These are phyloP conservation scores for Rutidosis leptorrhynchoides DNA, from an alignment of 129 eudicot species.

Conservation along the genomic window DNA sequence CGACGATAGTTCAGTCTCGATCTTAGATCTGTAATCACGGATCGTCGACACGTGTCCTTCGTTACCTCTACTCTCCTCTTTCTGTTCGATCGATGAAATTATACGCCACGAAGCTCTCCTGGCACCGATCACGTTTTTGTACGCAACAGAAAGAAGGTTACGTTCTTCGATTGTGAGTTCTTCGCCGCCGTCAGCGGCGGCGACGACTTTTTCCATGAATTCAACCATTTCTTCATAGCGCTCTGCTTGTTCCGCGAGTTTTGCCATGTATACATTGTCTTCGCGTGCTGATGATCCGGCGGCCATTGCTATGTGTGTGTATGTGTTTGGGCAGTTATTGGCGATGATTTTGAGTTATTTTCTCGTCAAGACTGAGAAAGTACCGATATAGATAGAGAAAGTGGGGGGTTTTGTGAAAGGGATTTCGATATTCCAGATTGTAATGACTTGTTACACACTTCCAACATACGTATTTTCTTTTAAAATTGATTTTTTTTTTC, in stretches of 20 bases:
- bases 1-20: conserved; percentile 60
- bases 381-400: neutral
- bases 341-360: neutral
- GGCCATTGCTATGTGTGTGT: conserved; percentile 33
- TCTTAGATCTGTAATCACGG: conserved; percentile 81
- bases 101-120: conserved; percentile 87
- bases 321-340: neutral
- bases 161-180: conserved; percentile 84
- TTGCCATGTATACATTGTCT: conserved; percentile 82
- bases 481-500: neutral
- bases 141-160: conserved; percentile 87
- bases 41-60: conserved; percentile 70
- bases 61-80: conserved; percentile 84
- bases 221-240: conserved; percentile 94
- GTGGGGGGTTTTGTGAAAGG: conserved; percentile 7
- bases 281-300: conserved; percentile 58
- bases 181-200: conserved; percentile 57
- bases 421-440: neutral
- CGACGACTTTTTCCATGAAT: conserved; percentile 86
- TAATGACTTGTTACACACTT: conserved; percentile 1
- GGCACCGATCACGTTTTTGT: conserved; percentile 90
- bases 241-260: conserved; percentile 92
- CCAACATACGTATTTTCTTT: neutral
- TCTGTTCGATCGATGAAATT: conserved; percentile 88
- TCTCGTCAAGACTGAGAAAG: neutral